Conservation (phyloP, 2,329 filamentous ascomycete species). For the Fusarium gaditjirri region DNA sequence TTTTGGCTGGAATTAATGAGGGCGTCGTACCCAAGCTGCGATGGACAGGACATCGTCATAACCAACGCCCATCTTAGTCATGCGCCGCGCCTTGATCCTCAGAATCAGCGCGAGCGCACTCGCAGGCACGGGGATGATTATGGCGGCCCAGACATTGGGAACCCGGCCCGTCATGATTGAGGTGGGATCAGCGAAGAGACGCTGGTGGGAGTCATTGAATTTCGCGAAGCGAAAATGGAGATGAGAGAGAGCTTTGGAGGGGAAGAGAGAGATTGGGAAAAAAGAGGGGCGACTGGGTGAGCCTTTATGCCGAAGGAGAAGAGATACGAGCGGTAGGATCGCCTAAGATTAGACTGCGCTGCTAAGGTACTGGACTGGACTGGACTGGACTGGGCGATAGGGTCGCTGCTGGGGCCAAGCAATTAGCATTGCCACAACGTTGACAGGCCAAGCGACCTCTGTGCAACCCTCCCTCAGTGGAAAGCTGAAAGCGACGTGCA, state of each 20-base stretch:
- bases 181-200: neutral
- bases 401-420: neutral
- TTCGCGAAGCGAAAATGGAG: constrained; percentile 9
- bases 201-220: constrained; percentile 16
- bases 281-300: constrained; percentile 3
- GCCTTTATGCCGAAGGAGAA: neutral
- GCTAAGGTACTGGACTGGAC: neutral
- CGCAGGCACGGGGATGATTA: constrained; percentile 31
- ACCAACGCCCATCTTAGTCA: constrained; percentile 37
- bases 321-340: neutral
- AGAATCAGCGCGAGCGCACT: constrained; percentile 29
- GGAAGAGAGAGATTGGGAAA: neutral
- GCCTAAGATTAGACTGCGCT: neutral
- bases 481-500: neutral
- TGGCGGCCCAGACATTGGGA: constrained; percentile 38
- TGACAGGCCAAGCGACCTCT: neutral
- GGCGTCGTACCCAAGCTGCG: constrained; percentile 27
- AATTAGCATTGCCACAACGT: constrained; percentile 4
- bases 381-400: neutral
- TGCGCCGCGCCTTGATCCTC: constrained; percentile 35
- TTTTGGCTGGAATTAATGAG: neutral
- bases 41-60: constrained; percentile 34
- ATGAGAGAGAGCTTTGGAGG: neutral
- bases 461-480: neutral
- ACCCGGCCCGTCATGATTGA: constrained; percentile 29